Base-by-base conservation (phyloP, 768 basidiomycete species). In the Mycena filopes region DNA sequence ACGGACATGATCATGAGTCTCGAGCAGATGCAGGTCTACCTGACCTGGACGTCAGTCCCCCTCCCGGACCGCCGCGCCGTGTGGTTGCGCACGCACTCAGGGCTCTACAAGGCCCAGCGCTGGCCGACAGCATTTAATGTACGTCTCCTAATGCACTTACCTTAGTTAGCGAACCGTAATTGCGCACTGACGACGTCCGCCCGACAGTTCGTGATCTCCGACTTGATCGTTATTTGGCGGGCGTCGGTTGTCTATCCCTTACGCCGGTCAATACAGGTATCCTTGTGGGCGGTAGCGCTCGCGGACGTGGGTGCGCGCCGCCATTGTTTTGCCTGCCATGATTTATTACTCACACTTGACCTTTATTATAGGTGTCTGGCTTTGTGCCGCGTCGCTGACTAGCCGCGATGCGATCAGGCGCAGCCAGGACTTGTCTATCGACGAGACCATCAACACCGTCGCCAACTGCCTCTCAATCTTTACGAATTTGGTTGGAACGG, bases 191-290 rank as follows among this genome's bases (percentile, higher is more conserved):
- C 36, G 28, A 9, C 29, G 42, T 42, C 42, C 41, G 16, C 53
- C 6, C 15, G 28, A 55, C 40, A 66, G 64, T 60, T 66, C 33
- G 41, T 60, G 26, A 49, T 66, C 20, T 66, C 64, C 20, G 64
- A 65, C 58, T 29, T 48, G 25, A 53, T 65, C n/a, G 64, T 65
- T 20, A 55, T 65, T 6, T 65, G 64, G 64, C 64, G 64, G 11
- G 64, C 64, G 9, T 59, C 55, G 12, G 64, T 65, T n/a, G 20
- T 65, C 11, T 59, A 66, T 41, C 16, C 42, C 8, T 21, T 28
- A 4, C 20, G 26, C 49, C 43, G 48, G 8, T 41, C 40, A 29
- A 13, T 31, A 15, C 55, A 36, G 28, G 5, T 55, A 11, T 21
- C 33, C 18, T n/a, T 65, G 23, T 50, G 42, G 46, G 16, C 43